These are phyloP conservation scores for Microcos paniculata DNA, from an alignment of 345 rosid species.

Conservation along the genomic window DNA sequence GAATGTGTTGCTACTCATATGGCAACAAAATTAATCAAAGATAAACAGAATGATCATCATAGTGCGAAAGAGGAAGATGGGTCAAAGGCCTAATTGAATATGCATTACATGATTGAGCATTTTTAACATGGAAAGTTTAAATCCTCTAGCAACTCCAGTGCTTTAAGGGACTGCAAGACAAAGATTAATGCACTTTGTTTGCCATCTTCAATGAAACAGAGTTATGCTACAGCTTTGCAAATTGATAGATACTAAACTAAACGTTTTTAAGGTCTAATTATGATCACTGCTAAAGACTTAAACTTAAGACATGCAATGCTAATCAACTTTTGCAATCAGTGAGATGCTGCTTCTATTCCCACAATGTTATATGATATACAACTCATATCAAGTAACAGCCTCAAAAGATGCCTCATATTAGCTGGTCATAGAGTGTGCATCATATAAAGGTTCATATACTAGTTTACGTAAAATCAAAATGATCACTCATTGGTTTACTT, in stretches of 20 bases:
- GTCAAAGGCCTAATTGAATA: neutral
- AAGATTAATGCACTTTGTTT: neutral
- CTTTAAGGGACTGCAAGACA: neutral
- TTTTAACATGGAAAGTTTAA: neutral
- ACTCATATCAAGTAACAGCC: neutral
- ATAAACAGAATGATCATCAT: neutral
- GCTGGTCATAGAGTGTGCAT: neutral
- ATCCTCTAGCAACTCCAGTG: neutral
- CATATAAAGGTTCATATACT: neutral
- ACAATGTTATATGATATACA: neutral
- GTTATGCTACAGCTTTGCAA: neutral
- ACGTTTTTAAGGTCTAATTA: neutral
- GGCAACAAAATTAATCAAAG: neutral
- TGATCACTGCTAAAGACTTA: neutral
- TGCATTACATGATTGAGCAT: neutral
- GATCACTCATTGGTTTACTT: neutral
- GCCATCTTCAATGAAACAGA: neutral
- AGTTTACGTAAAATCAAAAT: neutral
- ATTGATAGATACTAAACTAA: slow-evolving; percentile 1
- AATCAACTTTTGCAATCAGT: neutral
- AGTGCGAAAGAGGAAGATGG: neutral
- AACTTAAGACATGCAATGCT: neutral
- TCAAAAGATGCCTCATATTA: neutral
- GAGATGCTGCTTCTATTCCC: neutral
- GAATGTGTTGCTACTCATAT: neutral